Conservation (phyloP, 306 rosid genomes). For the Trichosanthes truncata region DNA sequence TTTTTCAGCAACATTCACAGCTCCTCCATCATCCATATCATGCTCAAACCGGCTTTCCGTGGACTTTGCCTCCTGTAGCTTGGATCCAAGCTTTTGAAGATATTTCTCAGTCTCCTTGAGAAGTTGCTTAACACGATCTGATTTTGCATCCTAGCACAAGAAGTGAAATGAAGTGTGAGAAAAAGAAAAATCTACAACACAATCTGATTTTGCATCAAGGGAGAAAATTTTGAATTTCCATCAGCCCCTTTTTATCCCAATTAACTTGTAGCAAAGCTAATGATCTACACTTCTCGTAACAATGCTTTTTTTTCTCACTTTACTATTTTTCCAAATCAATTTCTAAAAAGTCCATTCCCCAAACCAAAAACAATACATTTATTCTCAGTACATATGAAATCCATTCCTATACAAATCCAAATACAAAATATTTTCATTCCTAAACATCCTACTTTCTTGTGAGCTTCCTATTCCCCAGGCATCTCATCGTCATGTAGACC, state of each 20-base stretch:
- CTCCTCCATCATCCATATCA: constrained; percentile 58
- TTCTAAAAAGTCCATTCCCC: neutral
- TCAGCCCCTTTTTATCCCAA: constrained; percentile 1
- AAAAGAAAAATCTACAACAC: neutral
- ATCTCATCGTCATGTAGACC: neutral
- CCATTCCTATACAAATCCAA: neutral
- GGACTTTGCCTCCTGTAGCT: constrained; percentile 75
- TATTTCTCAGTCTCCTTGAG: constrained; percentile 96
- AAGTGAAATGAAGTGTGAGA: constrained; percentile 11
- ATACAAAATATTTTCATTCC: neutral
- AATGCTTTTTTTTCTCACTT: neutral
- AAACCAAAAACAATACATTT: neutral
- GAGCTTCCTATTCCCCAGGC: neutral
- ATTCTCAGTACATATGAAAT: neutral
- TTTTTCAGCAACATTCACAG: constrained; percentile 35
- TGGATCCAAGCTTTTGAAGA: constrained; percentile 98
- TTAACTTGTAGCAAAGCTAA: neutral
- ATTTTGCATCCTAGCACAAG: constrained; percentile 75
- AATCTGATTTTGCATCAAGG: neutral
- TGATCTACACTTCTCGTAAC: neutral
- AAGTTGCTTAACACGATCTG: constrained; percentile 98
- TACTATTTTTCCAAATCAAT: neutral
- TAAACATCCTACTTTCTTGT: neutral
- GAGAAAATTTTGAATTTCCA: neutral
- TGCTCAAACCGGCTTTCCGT: constrained; percentile 49